phyloP scores from a whole-genome alignment of 2,329 filamentous ascomycete genomes.

The Dothidotthia symphoricarpi region DNA sequence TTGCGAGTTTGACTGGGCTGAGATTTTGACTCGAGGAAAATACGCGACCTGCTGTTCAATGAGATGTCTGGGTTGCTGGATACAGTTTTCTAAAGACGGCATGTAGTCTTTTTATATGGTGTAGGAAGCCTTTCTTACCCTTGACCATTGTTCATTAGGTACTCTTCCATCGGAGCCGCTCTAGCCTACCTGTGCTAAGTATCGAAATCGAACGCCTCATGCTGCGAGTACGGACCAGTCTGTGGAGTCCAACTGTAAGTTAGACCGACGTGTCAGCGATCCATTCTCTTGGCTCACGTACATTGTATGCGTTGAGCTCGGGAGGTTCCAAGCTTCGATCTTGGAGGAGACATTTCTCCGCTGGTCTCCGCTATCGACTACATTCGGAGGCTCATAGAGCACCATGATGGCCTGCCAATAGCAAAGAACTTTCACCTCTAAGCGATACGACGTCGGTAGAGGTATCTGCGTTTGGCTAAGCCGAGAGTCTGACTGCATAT shows the following conservation, averaged over 20 bases:
- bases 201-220: slow-evolving; percentile 14
- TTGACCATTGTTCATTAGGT: slow-evolving; percentile 11
- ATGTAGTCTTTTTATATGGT: slow-evolving; percentile 22
- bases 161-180: slow-evolving; percentile 17
- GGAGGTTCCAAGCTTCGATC: slow-evolving; percentile 7
- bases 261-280: slow-evolving; percentile 9
- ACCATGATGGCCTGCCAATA: slow-evolving; percentile 32
- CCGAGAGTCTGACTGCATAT: slow-evolving; percentile 2
- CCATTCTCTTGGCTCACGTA: slow-evolving; percentile 19
- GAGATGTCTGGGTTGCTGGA: slow-evolving; percentile 22
- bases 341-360: slow-evolving; percentile 11
- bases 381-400: slow-evolving; percentile 11
- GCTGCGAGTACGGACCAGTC: slow-evolving; percentile 7
- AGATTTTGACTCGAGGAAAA: slow-evolving; percentile 5
- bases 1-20: slow-evolving; percentile 5
- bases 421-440: slow-evolving; percentile 19
- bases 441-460: slow-evolving; percentile 11
- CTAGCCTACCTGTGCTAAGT: slow-evolving; percentile 12
- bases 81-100: slow-evolving; percentile 12
- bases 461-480: slow-evolving; percentile 15
- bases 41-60: slow-evolving; percentile 19
- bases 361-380: slow-evolving; percentile 1
- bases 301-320: slow-evolving; percentile 15
- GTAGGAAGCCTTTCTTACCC: neutral
- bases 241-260: slow-evolving; percentile 9